Evolutionary conservation across 2,329 filamentous ascomycete genomes (phyloP), one percentile per base, ranked within the genome.

Genomic region (Fusarium setosum): DNA sequence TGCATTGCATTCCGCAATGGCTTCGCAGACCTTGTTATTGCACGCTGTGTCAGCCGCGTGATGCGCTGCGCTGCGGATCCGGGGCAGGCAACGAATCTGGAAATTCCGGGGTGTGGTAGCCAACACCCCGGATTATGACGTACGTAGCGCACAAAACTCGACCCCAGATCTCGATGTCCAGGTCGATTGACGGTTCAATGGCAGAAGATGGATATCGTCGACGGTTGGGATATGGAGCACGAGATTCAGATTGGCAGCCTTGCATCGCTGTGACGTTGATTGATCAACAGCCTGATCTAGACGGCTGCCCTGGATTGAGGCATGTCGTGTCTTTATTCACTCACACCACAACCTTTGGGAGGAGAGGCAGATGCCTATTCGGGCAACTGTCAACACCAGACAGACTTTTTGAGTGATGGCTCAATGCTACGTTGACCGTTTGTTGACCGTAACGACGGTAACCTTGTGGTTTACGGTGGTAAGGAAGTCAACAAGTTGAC

Each of bases 101-200:
- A 61, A 60, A 66, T 63, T 58, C 58, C 49, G 62, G 63, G 62
- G 58, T 45, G 50, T 62, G 31, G 51, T 38, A 17, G 23, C 34
- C 23, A 13, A 54, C 42, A 52, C 67, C 68, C 68, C 65, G 38
- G 67, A 65, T 47, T 62, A 70, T 70, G 68, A 70, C 68, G 68
- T 70, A 70, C 68, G 68, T 70, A 69, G 65, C 40, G 12, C 47
- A 21, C 41, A 15, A n/a, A 17, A 21, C n/a, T 38, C 10, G 32
- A 61, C 56, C 59, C 53, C 49, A 40, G 65, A 70, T 70, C 68
- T 70, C 59, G 65, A 70, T 70, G 61, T 40, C n/a, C 38, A 45
- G 32, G 41, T 40, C 29, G 49, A 41, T 48, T 54, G 54, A 52
- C 15, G 45, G 53, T 26, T 49, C 41, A 41, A 56, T 31, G 38